Percentiles rank a stretch among this genome's conserved stretches.
phyloP scores from a whole-genome alignment of 1,284 basidiomycete genomes.

The Heterobasidion parviporum region DNA sequence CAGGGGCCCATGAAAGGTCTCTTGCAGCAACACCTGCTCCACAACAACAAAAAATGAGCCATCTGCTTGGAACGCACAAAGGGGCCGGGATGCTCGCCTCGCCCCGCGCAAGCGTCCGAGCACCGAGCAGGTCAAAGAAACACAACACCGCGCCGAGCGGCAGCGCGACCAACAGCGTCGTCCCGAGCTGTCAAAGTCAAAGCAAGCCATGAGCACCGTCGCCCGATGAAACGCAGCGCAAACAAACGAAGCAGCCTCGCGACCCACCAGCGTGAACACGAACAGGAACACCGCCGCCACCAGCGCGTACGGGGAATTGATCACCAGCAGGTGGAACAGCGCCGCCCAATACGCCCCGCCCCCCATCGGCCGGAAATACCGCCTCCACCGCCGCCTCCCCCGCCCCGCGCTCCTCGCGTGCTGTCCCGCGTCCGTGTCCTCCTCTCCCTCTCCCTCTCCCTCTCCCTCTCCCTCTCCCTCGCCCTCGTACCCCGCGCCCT shows the following conservation, averaged over 20 bases:
- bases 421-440: conserved; percentile 14
- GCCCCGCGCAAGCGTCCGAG: conserved; percentile 57
- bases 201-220: background rate
- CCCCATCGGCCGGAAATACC: conserved; percentile 57
- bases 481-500: conserved; percentile 19
- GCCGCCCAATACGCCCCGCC: conserved; percentile 50
- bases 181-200: conserved; percentile 46
- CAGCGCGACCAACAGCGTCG: conserved; percentile 64
- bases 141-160: conserved; percentile 71
- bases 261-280: conserved; percentile 60
- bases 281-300: conserved; percentile 67
- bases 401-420: conserved; percentile 11
- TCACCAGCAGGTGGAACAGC: conserved; percentile 53
- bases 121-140: conserved; percentile 68
- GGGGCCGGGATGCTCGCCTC: conserved; percentile 37
- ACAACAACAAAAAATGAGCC: background rate
- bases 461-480: conserved; percentile 8
- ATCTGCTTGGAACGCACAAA: background rate
- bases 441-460: background rate
- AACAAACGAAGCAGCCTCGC: conserved; percentile 15
- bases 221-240: background rate
- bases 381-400: conserved; percentile 25
- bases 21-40: conserved; percentile 56
- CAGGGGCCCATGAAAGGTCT: conserved; percentile 58
- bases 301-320: conserved; percentile 73